Conservation (phyloP, 441 rosid species). For the Erodium trifolium region DNA sequence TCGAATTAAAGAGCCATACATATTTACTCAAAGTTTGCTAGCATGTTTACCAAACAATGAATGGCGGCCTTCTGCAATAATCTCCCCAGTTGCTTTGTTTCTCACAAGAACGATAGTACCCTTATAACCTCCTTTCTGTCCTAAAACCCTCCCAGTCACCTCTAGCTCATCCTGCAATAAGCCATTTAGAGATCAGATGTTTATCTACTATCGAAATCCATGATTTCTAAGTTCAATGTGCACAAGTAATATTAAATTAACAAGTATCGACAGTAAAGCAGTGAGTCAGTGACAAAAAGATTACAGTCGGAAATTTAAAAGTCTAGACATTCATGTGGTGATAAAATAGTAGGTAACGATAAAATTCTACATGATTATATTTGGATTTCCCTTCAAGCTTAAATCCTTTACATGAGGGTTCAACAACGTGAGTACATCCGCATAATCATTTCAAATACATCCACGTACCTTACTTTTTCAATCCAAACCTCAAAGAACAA, state of each 20-base stretch:
- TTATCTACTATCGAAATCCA: neutral
- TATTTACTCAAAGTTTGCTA: conserved; percentile 52
- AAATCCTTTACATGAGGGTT: neutral
- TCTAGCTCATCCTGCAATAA: conserved; percentile 66
- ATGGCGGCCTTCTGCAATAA: conserved; percentile 88
- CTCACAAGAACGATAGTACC: conserved; percentile 58
- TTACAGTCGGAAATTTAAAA: neutral
- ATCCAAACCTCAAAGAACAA: neutral
- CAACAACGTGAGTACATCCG: neutral
- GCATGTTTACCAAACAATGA: conserved; percentile 54
- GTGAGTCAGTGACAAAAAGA: no score
- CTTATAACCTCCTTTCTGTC: conserved; percentile 52
- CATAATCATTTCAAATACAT: neutral
- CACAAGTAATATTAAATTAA: neutral
- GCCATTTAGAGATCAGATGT: neutral
- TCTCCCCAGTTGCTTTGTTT: conserved; percentile 61
- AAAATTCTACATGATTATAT: neutral
- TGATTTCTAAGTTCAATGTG: no score
- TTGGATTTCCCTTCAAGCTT: neutral
- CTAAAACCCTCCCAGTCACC: conserved; percentile 57
- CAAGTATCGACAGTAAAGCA: no score
- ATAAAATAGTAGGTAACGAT: neutral
- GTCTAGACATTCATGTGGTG: neutral
- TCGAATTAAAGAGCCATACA: neutral
- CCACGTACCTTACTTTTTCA: neutral